Percentiles rank a stretch among this genome's conserved stretches.
Conservation (phyloP, 31 red algal genomes). For the Porphyra umbilicalis region DNA sequence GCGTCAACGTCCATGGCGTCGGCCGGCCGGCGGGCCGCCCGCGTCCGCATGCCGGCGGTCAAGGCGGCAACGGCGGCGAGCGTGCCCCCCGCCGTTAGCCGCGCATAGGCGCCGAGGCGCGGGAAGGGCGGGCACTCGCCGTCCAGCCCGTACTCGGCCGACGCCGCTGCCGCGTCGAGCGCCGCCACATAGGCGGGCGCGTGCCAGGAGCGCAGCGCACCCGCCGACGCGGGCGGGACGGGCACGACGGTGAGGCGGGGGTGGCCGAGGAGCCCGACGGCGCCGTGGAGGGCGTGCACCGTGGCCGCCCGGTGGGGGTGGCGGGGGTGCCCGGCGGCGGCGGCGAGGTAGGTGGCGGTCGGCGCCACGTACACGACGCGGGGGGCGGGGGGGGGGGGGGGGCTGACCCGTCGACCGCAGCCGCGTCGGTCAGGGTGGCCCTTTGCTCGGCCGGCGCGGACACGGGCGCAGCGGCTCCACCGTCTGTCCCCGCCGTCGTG, state of each 20-base stretch:
- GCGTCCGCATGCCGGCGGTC: background rate
- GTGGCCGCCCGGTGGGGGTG: background rate
- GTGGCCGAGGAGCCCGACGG: background rate
- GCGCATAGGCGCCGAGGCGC: background rate
- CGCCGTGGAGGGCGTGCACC: background rate
- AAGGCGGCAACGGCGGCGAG: background rate
- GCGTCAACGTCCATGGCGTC: background rate
- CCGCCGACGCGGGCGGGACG: background rate
- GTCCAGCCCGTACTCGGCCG: background rate
- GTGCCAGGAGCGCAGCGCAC: background rate
- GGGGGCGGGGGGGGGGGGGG: no score
- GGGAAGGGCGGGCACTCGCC: background rate
- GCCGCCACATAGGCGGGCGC: background rate
- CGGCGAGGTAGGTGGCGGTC: background rate
- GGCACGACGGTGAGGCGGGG: background rate
- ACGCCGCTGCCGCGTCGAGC: background rate
- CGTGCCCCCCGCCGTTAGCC: background rate
- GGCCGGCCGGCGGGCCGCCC: no score
- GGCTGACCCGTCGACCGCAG: no score
- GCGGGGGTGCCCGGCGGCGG: background rate
- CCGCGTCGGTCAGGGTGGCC: no score
- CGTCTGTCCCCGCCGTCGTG: no score
- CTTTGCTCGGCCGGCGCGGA: no score
- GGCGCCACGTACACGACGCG: background rate
- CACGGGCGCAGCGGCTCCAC: no score